Conservation (phyloP, 768 basidiomycete genomes). For the Guyanaporus albipodus region DNA sequence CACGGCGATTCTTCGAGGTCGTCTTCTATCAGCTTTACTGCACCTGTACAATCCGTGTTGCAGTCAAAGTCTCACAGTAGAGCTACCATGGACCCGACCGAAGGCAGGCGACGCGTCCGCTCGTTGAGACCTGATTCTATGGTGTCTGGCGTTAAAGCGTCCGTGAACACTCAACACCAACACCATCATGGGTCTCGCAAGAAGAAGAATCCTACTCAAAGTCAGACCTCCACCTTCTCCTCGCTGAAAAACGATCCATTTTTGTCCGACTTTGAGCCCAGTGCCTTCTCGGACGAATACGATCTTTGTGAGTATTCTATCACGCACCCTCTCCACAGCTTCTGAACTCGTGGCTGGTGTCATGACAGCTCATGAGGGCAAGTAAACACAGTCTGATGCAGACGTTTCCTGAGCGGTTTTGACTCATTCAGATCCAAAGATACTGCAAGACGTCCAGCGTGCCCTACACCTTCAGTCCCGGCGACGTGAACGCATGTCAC, state of each 20-base stretch:
- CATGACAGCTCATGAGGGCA: constrained; percentile 68
- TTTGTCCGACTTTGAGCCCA: constrained; percentile 35
- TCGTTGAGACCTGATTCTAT: constrained; percentile 21
- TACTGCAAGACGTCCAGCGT: constrained; percentile 76
- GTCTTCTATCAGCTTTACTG: constrained; percentile 25
- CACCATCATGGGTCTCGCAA: constrained; percentile 18
- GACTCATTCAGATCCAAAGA: constrained; percentile 57
- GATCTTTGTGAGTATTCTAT: constrained; percentile 58
- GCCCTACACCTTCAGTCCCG: constrained; percentile 71
- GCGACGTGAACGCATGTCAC: constrained; percentile 56
- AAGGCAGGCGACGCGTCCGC: constrained; percentile 20
- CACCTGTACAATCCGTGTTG: constrained; percentile 13
- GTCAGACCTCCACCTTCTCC: constrained; percentile 13
- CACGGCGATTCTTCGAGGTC: constrained; percentile 31
- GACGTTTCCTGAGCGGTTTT: constrained; percentile 10
- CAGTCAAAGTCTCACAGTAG: constrained; percentile 14
- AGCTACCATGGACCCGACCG: constrained; percentile 1
- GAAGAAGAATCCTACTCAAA: constrained; percentile 16
- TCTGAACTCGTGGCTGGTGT: constrained; percentile 9
- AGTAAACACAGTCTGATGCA: constrained; percentile 21
- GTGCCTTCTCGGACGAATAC: constrained; percentile 69
- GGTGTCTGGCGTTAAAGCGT: constrained; percentile 6
- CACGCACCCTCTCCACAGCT: neutral
- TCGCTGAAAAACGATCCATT: constrained; percentile 26
- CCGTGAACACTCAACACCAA: constrained; percentile 16